Evolutionary conservation across 2,329 filamentous ascomycete genomes (phyloP), one percentile per base, ranked within the genome.

Genomic region (Stagonosporopsis vannaccii): DNA sequence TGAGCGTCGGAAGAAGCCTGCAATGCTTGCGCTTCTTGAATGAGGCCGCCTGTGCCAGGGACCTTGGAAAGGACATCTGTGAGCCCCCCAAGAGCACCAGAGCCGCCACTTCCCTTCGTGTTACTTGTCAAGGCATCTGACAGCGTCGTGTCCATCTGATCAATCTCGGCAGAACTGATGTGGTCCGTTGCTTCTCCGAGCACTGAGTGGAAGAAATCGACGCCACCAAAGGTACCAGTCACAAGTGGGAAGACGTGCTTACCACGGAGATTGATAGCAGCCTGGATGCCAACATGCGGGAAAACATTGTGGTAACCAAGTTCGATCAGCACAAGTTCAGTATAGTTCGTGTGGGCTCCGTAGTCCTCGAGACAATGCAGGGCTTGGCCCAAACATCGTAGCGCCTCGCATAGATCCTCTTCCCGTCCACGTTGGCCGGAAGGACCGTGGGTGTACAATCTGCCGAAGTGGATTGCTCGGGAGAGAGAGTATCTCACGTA

Each of bases 21-120:
- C 2, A 84, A 71, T 17, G 67, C 61, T 6, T 74, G 67, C 2
- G 82, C 82, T 69, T 84, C 79, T 42, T 79, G 70, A 11, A 79
- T 75, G 1, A 84, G 73, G 22, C 72, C 71, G 19, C 78, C 71
- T 32, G 80, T 81, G 6, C 74, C 85, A 49, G 94, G 94, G 3
- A 98, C 82, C 69, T 94, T 89, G 41, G 84, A 82, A 20, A 97
- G 77, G 3, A 95, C 82, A 25, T 88, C 86, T 45, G 90, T 88
- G 60, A 98, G 69, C 6, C 73, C 73, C 37, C 69, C 70, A 12
- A 71, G 71, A 11, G 71, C 58, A 23, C 71, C 73, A 46, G 66
- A 68, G 7, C 67, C 69, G 5, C 73, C 69, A 6, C 73, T 68
- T 33, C 69, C 65, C 44, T 69, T 72, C 0, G 53, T 69, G n/a